Evolutionary conservation across 2,329 filamentous ascomycete genomes (phyloP), one percentile per base, ranked within the genome.

Genomic region (Leptographium wingfieldii): DNA sequence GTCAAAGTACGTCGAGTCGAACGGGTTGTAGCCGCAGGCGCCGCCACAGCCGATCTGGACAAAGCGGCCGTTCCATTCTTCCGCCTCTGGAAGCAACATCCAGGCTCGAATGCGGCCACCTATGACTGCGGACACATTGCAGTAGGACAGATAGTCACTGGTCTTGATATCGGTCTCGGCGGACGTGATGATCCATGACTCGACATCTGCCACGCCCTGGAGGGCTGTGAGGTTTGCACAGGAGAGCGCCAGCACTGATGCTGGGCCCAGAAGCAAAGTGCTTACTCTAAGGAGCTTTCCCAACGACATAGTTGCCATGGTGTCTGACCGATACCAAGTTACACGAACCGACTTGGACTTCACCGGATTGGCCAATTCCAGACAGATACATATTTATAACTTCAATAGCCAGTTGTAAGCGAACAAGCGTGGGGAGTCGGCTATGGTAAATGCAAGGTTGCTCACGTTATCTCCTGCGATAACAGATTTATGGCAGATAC

Each of bases 1-100:
- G 25, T 49, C 55, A 49, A 57, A 57, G 43, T 57, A 57, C 40
- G 55, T 49, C 5, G 29, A 19, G 14, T 48, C 35, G 11, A 57
- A 57, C 16, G 55, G 67, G 58, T 66, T 68, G 57, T 68, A 68
- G 1, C 65, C 67, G 1, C 68, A 68, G 3, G 67, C 70, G 0
- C 71, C 73, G 11, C 72, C 72, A 57, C 74, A 74, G 0, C 72
- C 73, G 9, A 72, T 67, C 0, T 70, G 63, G 5, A 75, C 67
- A 52, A 73, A 70, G 25, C 71, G 64, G 5, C 62, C 61, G 49
- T 71, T 73, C 73, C 73, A 74, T 5, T 27, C 40, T 33, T 57
- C 55, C 19, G 6, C 19, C 33, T 10, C 10, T 3, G 53, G 53
- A 22, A 49, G 55, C 43, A 40, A 29, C 55, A 57, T 49, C 55